Conservation (phyloP, 1,284 basidiomycete genomes). For the Cutaneotrichosporon cutaneum region DNA sequence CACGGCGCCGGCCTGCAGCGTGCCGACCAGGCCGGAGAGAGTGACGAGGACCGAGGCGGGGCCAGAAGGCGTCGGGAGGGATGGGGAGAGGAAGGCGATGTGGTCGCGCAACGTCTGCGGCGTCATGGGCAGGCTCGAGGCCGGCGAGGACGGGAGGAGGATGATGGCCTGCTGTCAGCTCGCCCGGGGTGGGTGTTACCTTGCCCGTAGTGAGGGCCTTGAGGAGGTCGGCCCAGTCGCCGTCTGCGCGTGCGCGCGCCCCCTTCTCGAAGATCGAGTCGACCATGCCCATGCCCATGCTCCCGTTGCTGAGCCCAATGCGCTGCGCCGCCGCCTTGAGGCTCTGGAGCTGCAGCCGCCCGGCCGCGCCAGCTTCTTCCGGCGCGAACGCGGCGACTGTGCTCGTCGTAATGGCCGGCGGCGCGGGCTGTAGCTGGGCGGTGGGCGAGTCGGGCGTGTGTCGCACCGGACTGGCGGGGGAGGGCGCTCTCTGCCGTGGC, state of each 20-base stretch:
- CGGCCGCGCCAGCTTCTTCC: constrained; percentile 21
- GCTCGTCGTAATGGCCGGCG: constrained; percentile 14
- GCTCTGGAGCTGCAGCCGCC: constrained; percentile 68
- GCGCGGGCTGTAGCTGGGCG: neutral
- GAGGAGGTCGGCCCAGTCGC: constrained; percentile 76
- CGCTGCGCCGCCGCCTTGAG: constrained; percentile 74
- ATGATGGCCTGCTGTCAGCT: constrained; percentile 63
- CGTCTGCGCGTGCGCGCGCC: constrained; percentile 63
- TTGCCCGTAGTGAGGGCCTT: constrained; percentile 65
- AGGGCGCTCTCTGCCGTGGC: constrained; percentile 15
- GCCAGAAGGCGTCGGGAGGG: constrained; percentile 19
- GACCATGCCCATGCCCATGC: constrained; percentile 77
- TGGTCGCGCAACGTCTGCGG: constrained; percentile 76
- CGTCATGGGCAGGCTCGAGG: constrained; percentile 58
- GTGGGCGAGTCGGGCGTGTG: constrained; percentile 1
- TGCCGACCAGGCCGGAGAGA: constrained; percentile 74
- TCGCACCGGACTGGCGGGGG: neutral
- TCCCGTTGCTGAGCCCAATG: constrained; percentile 67
- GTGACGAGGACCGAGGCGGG: constrained; percentile 63
- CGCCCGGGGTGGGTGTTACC: constrained; percentile 54
- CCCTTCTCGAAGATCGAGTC: constrained; percentile 70
- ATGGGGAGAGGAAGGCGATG: constrained; percentile 58
- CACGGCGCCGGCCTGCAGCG: constrained; percentile 52
- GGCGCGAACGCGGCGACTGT: constrained; percentile 12
- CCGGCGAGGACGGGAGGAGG: constrained; percentile 66